phyloP scores from a whole-genome alignment of 768 basidiomycete species.

The Crassisporium funariophilum region DNA sequence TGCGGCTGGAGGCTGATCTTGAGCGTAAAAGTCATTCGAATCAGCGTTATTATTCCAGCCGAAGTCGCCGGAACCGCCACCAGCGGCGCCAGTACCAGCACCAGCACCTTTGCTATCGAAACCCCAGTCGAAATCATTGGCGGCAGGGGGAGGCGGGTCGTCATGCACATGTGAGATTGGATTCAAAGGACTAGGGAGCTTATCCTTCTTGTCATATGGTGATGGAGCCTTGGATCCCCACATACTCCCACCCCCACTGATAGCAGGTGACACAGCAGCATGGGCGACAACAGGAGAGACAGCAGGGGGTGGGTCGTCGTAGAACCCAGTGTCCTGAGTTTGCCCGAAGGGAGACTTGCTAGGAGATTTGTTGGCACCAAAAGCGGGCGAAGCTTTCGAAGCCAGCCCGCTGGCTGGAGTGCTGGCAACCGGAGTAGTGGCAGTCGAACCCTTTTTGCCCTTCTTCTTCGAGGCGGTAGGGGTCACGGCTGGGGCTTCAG shows the following conservation, averaged over 20 bases:
- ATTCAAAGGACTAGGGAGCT: constrained; percentile 36
- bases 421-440: not conserved
- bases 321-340: constrained; percentile 1
- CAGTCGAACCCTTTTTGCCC: not conserved
- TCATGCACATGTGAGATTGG: constrained; percentile 28
- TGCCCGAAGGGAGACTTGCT: constrained; percentile 19
- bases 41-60: not conserved
- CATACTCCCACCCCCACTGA: constrained; percentile 14
- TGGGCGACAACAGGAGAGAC: constrained; percentile 4
- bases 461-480: constrained; percentile 6
- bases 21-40: too few species aligned
- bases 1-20: constrained; percentile 4
- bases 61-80: constrained; percentile 6
- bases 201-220: constrained; percentile 22
- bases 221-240: constrained; percentile 28
- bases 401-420: too few species aligned
- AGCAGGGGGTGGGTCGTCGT: constrained; percentile 13
- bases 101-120: constrained; percentile 7
- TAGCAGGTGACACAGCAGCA: constrained; percentile 6
- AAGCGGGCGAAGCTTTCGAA: too few species aligned
- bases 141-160: constrained; percentile 10
- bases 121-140: constrained; percentile 15
- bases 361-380: constrained; percentile 11
- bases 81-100: constrained; percentile 10
- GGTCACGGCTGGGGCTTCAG: constrained; percentile 17